Evolutionary conservation across 306 rosid species (phyloP).

Genomic region (Rubus parviflorus): DNA sequence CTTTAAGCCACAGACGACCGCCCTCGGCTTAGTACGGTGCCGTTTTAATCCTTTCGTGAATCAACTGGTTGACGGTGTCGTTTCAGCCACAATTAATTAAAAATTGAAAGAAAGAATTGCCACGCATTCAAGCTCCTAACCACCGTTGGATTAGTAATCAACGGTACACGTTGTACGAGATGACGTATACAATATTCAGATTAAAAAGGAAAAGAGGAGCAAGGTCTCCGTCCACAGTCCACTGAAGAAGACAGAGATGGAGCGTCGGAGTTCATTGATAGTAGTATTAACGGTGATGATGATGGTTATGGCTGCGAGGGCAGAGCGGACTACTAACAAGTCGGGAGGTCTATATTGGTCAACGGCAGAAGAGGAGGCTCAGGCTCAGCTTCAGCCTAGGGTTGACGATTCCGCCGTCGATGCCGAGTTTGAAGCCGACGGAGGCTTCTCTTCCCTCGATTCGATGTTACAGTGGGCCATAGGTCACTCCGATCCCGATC

Average conservation of each 20-base stretch:
- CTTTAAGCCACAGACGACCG: not conserved
- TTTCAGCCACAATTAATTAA: not conserved
- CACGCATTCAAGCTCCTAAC: not conserved
- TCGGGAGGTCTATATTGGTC: constrained; percentile 42
- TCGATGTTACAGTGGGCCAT: constrained; percentile 95
- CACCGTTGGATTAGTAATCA: not conserved
- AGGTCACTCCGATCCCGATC: constrained; percentile 78
- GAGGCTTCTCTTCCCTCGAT: constrained; percentile 86
- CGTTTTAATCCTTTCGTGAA: not conserved
- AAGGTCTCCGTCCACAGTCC: not conserved
- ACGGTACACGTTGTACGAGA: not conserved
- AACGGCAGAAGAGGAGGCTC: constrained; percentile 50
- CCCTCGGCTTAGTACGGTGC: not conserved
- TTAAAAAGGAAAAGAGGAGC: not conserved
- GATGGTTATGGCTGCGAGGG: constrained; percentile 13
- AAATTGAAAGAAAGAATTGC: not conserved
- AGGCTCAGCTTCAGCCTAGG: constrained; percentile 19
- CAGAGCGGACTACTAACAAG: constrained; percentile 8
- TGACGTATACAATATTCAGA: not conserved
- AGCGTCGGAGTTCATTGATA: not conserved
- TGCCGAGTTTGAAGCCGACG: constrained; percentile 67
- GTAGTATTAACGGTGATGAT: not conserved
- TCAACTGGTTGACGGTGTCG: not conserved
- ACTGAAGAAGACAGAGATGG: constrained; percentile 15
- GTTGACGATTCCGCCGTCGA: constrained; percentile 26